These are phyloP conservation scores for Retiboletus flavoniger DNA, from an alignment of 1,284 basidiomycete genomes.

Conservation along the genomic window DNA sequence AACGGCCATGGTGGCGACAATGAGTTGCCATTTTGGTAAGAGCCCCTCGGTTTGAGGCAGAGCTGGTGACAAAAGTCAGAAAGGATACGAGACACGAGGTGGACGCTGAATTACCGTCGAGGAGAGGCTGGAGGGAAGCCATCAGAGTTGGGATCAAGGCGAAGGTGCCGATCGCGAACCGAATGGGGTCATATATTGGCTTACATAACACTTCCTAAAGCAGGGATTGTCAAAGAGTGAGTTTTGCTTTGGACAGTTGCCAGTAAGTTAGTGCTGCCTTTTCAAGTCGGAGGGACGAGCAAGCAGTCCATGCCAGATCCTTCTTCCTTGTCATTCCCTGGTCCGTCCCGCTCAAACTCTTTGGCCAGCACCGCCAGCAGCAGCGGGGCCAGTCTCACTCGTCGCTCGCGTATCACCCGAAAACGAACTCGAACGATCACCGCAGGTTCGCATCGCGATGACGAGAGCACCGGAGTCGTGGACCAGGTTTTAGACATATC, in stretches of 20 bases:
- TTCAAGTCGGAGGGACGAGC: constrained; percentile 24
- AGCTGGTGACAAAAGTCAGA: constrained; percentile 36
- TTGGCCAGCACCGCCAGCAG: constrained; percentile 41
- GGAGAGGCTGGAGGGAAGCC: constrained; percentile 17
- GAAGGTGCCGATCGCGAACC: constrained; percentile 19
- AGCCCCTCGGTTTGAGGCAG: constrained; percentile 65
- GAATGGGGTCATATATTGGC: constrained; percentile 6
- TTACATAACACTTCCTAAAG: constrained; percentile 33
- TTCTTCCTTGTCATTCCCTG: constrained; percentile 26
- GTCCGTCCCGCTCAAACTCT: constrained; percentile 44
- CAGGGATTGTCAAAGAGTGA: constrained; percentile 9
- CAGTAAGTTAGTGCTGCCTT: constrained; percentile 5
- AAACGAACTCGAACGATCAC: constrained; percentile 35
- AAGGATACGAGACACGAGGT: background rate
- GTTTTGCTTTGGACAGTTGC: constrained; percentile 29
- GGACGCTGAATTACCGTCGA: constrained; percentile 22
- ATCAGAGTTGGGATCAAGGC: constrained; percentile 10
- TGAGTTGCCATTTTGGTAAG: constrained; percentile 83
- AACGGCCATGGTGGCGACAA: constrained; percentile 72
- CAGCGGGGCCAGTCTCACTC: constrained; percentile 33
- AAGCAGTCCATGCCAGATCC: constrained; percentile 32
- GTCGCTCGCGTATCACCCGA: constrained; percentile 34
- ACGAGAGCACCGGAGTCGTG: constrained; percentile 8
- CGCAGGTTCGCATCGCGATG: constrained; percentile 20
- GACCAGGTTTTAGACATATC: constrained; percentile 33